These are phyloP conservation scores for Picea engelmannii DNA, from an alignment of 83 land plant genomes.

Conservation along the genomic window DNA sequence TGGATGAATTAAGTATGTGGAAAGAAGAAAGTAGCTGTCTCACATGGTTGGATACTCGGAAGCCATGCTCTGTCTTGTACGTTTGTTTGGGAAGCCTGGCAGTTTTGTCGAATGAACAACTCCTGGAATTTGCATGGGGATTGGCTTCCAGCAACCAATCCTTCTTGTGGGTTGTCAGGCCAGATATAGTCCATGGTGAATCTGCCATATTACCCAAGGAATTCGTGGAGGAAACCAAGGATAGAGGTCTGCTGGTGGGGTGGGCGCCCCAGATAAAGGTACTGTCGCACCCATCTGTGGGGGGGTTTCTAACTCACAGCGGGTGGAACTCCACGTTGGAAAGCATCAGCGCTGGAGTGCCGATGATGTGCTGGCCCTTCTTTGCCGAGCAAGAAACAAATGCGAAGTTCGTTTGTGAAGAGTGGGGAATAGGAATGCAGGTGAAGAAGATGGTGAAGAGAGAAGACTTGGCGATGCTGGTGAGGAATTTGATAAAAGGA, in stretches of 20 bases:
- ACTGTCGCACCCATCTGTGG: slow-evolving; percentile 19
- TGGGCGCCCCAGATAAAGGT: slow-evolving; percentile 28
- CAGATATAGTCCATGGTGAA: slow-evolving; percentile 15
- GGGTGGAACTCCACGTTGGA: slow-evolving; percentile 31
- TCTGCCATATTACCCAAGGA: slow-evolving; percentile 4
- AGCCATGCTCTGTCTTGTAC: slow-evolving; percentile 17
- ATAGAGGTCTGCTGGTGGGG: neutral
- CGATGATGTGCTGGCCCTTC: slow-evolving; percentile 26
- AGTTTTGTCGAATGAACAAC: neutral
- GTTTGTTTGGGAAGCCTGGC: slow-evolving; percentile 33
- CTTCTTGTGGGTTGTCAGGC: slow-evolving; percentile 30
- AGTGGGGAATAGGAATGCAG: slow-evolving; percentile 11
- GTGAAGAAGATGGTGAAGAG: slow-evolving; percentile 6
- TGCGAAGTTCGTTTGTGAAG: neutral
- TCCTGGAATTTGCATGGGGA: slow-evolving; percentile 33
- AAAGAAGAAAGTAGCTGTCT: slow-evolving; percentile 29
- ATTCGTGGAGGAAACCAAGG: slow-evolving; percentile 19
- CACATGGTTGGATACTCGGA: slow-evolving; percentile 21
- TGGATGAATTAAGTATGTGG: too few species aligned
- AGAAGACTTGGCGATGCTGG: slow-evolving; percentile 13
- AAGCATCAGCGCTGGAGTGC: slow-evolving; percentile 20
- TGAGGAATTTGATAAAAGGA: slow-evolving; percentile 36
- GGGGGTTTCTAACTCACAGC: slow-evolving; percentile 15
- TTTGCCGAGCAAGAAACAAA: slow-evolving; percentile 18
- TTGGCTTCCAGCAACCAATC: slow-evolving; percentile 16